Percentiles rank a stretch among this genome's conserved stretches.
These are phyloP conservation scores for Eucalyptus pauciflora DNA, from an alignment of 345 rosid species.

Conservation along the genomic window DNA sequence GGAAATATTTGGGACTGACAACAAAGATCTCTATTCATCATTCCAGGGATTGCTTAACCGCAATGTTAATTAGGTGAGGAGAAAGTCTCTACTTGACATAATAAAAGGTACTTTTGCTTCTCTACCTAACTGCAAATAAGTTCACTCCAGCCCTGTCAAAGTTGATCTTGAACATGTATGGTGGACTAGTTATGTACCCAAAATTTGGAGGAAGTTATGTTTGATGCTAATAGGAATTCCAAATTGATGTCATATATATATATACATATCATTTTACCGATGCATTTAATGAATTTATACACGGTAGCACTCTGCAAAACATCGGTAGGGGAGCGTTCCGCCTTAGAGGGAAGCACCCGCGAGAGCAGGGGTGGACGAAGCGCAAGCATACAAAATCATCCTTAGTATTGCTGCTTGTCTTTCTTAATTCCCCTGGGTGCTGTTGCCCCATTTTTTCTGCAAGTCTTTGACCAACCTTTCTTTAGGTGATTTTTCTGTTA, in stretches of 20 bases:
- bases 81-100: not conserved
- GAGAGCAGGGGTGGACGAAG: no score
- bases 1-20: conserved; percentile 77
- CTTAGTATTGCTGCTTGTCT: not conserved
- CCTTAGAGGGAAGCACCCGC: no score
- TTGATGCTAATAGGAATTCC: not conserved
- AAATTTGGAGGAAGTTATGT: not conserved
- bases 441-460: not conserved
- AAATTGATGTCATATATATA: not conserved
- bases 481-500: not conserved
- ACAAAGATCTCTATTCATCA: conserved; percentile 69
- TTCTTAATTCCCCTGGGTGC: not conserved
- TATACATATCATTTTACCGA: not conserved
- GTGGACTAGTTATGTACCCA: not conserved
- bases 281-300: not conserved
- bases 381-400: not conserved
- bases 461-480: not conserved
- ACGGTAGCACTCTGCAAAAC: not conserved
- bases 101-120: not conserved
- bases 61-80: conserved; percentile 24
- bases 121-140: not conserved
- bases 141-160: not conserved
- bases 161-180: not conserved
- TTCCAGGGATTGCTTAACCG: conserved; percentile 83
- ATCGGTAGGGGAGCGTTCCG: no score